A percentile compares a stretch with the other conserved stretches of the same genome.
Evolutionary conservation across 257 asterid genomes (phyloP).

Genomic region (Verbascum thapsus): DNA sequence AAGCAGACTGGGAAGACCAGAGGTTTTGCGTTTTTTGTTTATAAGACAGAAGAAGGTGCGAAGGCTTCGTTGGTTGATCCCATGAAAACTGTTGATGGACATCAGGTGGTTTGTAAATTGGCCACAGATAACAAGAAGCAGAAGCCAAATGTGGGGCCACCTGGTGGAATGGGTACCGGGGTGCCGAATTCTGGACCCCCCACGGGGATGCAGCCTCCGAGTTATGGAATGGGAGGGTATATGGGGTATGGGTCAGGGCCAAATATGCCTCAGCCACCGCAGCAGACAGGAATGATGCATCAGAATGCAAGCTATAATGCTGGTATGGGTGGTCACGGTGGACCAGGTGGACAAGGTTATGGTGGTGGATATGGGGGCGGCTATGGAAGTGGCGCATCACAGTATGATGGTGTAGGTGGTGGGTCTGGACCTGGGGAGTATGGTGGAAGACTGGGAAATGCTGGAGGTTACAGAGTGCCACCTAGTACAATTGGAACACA

Average conservation of each 20-base stretch:
- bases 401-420: conserved; percentile 51
- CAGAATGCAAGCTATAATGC: conserved; percentile 53
- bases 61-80: conserved; percentile 75
- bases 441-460: conserved; percentile 50
- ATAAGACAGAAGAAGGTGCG: conserved; percentile 93
- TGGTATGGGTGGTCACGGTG: conserved; percentile 56
- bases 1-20: conserved; percentile 93
- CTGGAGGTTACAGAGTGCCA: conserved; percentile 72
- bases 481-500: conserved; percentile 67
- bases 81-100: conserved; percentile 76
- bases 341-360: conserved; percentile 64
- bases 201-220: conserved; percentile 48
- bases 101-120: conserved; percentile 83
- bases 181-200: conserved; percentile 54
- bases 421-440: conserved; percentile 55
- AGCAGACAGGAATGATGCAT: conserved; percentile 63
- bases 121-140: conserved; percentile 89
- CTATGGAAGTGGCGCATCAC: conserved; percentile 38
- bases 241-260: conserved; percentile 60
- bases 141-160: conserved; percentile 64
- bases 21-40: conserved; percentile 94
- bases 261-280: conserved; percentile 65
- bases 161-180: conserved; percentile 53
- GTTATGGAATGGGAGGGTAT: conserved; percentile 57
- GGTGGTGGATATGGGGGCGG: conserved; percentile 55